Evolutionary conservation across 345 rosid species (phyloP), one percentile per base, ranked within the genome.

Genomic region (Moricandia moricandioides): DNA sequence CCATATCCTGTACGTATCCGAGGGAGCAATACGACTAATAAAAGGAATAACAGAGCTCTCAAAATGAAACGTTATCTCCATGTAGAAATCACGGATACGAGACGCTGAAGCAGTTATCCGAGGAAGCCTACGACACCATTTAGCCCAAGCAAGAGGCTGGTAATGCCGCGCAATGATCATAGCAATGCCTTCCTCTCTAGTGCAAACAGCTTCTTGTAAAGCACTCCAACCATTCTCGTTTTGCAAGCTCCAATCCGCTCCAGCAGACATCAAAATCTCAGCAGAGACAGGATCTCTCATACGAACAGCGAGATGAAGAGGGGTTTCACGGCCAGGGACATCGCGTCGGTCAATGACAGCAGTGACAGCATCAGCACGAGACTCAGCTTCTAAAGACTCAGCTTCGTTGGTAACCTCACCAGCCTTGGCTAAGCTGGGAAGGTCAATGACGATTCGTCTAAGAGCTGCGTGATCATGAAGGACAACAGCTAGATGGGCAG

Each of bases 151-250:
- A 67, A 92, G 90, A 8, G 98, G 99, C 85, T 92, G 98, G 67
- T 92, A 96, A 73, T 91, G 96, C 65, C 93, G 77, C 4, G 96
- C 96, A 65, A 96, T 91, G 18, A 89, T 88, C 94, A 91, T 80
- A 21, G 99, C 97, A 5, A 96, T 92, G 0, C 90, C 79, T 73
- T 96, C 99, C 81, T 96, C 99, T 65, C 93, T 85, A 18, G 93
- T 88, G 82, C 99, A 96, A 4, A 96, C 97, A 0, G 99, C 98
- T 86, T 95, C 99, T 74, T 95, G 98, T 62, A 95, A 82, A 10
- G 98, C 99, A 70, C 96, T 92, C 99, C 99, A 96, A 45, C 99
- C 99, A 74, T 91, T 85, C 78, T 96, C 98, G 78, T 96, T 96
- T 80, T 92, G 99, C 49, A 96, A 85, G 70, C 96, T 91, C 99